Base-by-base conservation (phyloP, 768 basidiomycete genomes). In the Suillus occidentalis region DNA sequence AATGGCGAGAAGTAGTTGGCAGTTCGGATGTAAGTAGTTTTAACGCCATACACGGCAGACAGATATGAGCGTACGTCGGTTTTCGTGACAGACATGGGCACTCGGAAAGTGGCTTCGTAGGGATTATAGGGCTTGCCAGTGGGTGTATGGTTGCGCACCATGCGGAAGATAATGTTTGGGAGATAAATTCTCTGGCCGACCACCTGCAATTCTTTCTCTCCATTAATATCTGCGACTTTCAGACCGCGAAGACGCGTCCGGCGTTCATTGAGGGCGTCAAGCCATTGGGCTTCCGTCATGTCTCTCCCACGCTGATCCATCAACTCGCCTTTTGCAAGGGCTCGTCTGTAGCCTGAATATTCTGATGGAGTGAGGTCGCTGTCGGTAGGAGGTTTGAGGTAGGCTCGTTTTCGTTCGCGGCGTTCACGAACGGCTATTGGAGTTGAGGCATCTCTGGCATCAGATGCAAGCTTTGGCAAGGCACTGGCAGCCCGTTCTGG, bases 11-110 rank as follows among this genome's bases (percentile, higher is more conserved):
- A 79, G 71, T 94, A 94, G 80, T 92, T 93, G 82, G 93, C 92
- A n/a, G 95, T 98, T 60, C 95, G 93, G 67, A 98, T 94, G 76
- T 96, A 97, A 8, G 95, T 97, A 65, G 91, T 90, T 72, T 89
- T 81, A 55, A 98, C 88, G 66, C 92, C 92, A 70, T 98, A 98
- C n/a, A 90, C 85, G 40, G 94, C 84, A 60, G 79, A 78, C 56
- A 98, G 85, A 74, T 97, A 95, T 0, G 91, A 90, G 47, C 94
- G 89, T 43, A 98, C 80, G 78, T 98, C 95, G 63, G 90, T 92
- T 79, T 98, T 98, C 50, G 95, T 97, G 77, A 96, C 83, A 50
- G 87, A 90, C 67, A 87, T 86, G n/a, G 94, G 91, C 47, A 97
- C 83, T 63, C 94, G 92, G 81, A 98, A 97, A 3, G 95, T 98